Conservation (phyloP, 2,329 filamentous ascomycete species). For the Aureobasidium sp. region DNA sequence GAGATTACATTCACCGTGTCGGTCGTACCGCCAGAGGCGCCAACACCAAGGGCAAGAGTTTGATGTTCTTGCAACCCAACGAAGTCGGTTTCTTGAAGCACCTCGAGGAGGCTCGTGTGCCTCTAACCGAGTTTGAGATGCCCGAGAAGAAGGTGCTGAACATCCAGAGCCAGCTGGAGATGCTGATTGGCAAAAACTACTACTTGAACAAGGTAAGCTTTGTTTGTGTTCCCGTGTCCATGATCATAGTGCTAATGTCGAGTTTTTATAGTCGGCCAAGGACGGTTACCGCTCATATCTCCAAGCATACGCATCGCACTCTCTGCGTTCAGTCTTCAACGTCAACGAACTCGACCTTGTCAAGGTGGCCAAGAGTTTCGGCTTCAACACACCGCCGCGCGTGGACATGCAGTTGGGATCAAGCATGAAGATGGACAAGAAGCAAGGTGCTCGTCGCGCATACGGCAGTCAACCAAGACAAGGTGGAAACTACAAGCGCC, state of each 20-base stretch:
- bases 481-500: constrained; percentile 21
- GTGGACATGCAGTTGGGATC: constrained; percentile 73
- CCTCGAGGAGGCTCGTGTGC: constrained; percentile 83
- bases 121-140: constrained; percentile 94
- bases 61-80: constrained; percentile 88
- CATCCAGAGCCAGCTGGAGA: constrained; percentile 77
- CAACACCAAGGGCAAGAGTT: constrained; percentile 74
- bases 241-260: not conserved
- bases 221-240: not conserved
- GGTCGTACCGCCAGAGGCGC: constrained; percentile 86
- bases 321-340: constrained; percentile 75
- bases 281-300: constrained; percentile 82
- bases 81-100: constrained; percentile 91
- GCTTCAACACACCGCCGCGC: constrained; percentile 68
- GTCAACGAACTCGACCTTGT: constrained; percentile 74
- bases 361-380: constrained; percentile 79
- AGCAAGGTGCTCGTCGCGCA: constrained; percentile 54
- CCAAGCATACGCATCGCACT: constrained; percentile 88
- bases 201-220: constrained; percentile 75
- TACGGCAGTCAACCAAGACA: constrained; percentile 76
- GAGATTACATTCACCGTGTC: constrained; percentile 92
- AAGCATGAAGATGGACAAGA: constrained; percentile 66
- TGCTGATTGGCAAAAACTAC: constrained; percentile 90
- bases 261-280: constrained; percentile 49
- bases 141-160: constrained; percentile 82